These are phyloP conservation scores for Mitragyna speciosa DNA, from an alignment of 257 asterid species.

Conservation along the genomic window DNA sequence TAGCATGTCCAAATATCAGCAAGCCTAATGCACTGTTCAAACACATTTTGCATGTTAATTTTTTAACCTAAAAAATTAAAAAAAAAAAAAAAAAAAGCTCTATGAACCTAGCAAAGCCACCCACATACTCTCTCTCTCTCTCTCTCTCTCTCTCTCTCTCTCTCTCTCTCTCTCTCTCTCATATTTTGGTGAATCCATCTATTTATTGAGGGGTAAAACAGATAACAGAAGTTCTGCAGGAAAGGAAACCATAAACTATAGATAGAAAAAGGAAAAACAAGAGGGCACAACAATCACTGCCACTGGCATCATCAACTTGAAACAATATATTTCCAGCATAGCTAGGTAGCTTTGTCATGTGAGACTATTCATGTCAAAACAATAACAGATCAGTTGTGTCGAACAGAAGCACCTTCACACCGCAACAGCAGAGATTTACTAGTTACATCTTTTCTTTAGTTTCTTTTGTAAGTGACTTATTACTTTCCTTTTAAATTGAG, in stretches of 20 bases:
- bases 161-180: too few relatives aligned
- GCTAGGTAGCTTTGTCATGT: not conserved
- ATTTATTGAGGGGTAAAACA: not conserved
- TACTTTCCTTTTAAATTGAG: not conserved
- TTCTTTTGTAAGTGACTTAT: not conserved
- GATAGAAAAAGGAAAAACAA: slow-evolving; percentile 9
- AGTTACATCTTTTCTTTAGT: not conserved
- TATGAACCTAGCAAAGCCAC: not conserved
- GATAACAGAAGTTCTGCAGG: not conserved
- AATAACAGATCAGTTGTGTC: not conserved
- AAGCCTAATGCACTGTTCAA: not conserved
- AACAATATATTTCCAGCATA: not conserved
- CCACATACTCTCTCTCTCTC: not conserved
- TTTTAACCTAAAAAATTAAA: too few relatives aligned
- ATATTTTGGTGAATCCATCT: too few relatives aligned
- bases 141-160: too few relatives aligned
- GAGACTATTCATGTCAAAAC: not conserved
- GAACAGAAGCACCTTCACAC: not conserved
- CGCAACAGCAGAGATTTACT: not conserved
- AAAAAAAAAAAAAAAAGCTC: not conserved
- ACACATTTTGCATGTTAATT: not conserved
- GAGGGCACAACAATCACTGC: not conserved
- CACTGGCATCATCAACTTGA: not conserved
- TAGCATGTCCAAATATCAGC: too few relatives aligned
- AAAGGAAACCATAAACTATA: not conserved